phyloP scores from a whole-genome alignment of 2,329 filamentous ascomycete genomes.

The Penicillium frequentans region DNA sequence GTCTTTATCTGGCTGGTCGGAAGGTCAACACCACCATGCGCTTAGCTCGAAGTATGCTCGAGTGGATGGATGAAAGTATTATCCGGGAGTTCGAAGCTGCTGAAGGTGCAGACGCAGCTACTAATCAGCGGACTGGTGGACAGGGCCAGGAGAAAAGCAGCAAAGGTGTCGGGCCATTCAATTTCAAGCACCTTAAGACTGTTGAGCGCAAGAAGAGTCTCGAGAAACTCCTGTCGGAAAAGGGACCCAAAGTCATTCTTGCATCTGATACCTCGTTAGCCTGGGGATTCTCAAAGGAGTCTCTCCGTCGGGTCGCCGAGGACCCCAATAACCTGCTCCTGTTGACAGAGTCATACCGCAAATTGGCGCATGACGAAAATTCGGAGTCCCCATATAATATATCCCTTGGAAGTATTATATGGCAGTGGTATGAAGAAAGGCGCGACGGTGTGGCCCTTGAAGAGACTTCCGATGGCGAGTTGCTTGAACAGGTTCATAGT shows the following conservation, averaged over 20 bases:
- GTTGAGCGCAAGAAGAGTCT: slow-evolving; percentile 81
- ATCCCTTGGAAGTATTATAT: slow-evolving; percentile 72
- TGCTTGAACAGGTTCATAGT: slow-evolving; percentile 66
- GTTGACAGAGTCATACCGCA: slow-evolving; percentile 68
- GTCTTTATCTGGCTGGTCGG: slow-evolving; percentile 78
- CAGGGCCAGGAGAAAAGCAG: slow-evolving; percentile 39
- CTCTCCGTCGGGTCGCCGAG: slow-evolving; percentile 70
- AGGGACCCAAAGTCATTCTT: slow-evolving; percentile 71
- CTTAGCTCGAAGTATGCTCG: slow-evolving; percentile 90
- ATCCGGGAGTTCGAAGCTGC: slow-evolving; percentile 83
- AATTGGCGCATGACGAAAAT: slow-evolving; percentile 21
- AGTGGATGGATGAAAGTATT: slow-evolving; percentile 98
- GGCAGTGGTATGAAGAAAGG: slow-evolving; percentile 74
- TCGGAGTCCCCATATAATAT: slow-evolving; percentile 40
- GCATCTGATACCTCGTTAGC: slow-evolving; percentile 88
- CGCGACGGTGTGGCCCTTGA: slow-evolving; percentile 64
- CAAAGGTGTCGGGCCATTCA: slow-evolving; percentile 70
- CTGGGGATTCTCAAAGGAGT: slow-evolving; percentile 90
- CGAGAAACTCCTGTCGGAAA: slow-evolving; percentile 62
- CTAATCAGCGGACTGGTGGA: slow-evolving; percentile 36
- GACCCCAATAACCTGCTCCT: slow-evolving; percentile 82
- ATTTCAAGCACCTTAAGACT: slow-evolving; percentile 81
- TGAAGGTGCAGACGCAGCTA: slow-evolving; percentile 40
- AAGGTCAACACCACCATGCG: slow-evolving; percentile 87
- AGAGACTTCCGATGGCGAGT: slow-evolving; percentile 55